phyloP scores from a whole-genome alignment of 2,329 filamentous ascomycete genomes.

The Neonectria neomacrospora region DNA sequence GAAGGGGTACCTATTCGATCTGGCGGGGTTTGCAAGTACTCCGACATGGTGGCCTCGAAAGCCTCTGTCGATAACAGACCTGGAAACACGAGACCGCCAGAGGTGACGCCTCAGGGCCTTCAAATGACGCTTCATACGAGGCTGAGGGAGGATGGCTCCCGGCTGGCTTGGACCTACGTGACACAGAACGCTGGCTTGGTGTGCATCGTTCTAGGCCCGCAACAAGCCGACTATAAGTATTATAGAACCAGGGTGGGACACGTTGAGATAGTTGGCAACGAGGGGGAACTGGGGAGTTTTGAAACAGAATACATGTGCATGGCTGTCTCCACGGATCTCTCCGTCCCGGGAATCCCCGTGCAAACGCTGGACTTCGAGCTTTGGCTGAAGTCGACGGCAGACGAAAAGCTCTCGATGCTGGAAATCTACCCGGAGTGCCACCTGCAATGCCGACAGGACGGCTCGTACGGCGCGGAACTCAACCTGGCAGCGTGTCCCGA shows the following conservation, averaged over 20 bases:
- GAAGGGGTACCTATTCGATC: slow-evolving; percentile 14
- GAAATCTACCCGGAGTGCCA: slow-evolving; percentile 15
- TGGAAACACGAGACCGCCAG: background rate
- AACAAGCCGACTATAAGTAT: slow-evolving; percentile 6
- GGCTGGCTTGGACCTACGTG: slow-evolving; percentile 14
- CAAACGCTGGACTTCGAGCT: slow-evolving; percentile 13
- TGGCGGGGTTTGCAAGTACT: slow-evolving; percentile 12
- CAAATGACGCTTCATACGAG: slow-evolving; percentile 17
- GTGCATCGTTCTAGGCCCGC: slow-evolving; percentile 9
- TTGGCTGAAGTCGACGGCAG: slow-evolving; percentile 13
- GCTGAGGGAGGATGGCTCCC: background rate
- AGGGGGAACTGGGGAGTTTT: slow-evolving; percentile 1
- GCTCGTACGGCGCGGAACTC: slow-evolving; percentile 8
- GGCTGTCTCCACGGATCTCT: slow-evolving; percentile 18
- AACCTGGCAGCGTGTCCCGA: slow-evolving; percentile 7
- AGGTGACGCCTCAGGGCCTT: slow-evolving; percentile 16
- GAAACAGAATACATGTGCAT: slow-evolving; percentile 11
- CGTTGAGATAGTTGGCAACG: slow-evolving; percentile 6
- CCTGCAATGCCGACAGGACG: slow-evolving; percentile 1
- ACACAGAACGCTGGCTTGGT: slow-evolving; percentile 8
- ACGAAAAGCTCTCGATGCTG: slow-evolving; percentile 11
- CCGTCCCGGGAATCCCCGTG: slow-evolving; percentile 4
- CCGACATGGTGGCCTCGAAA: slow-evolving; percentile 5
- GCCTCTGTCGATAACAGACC: background rate
- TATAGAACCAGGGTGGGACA: slow-evolving; percentile 10